Conservation (phyloP, 192 early-diverging fungal species). For the Podila verticillata region DNA sequence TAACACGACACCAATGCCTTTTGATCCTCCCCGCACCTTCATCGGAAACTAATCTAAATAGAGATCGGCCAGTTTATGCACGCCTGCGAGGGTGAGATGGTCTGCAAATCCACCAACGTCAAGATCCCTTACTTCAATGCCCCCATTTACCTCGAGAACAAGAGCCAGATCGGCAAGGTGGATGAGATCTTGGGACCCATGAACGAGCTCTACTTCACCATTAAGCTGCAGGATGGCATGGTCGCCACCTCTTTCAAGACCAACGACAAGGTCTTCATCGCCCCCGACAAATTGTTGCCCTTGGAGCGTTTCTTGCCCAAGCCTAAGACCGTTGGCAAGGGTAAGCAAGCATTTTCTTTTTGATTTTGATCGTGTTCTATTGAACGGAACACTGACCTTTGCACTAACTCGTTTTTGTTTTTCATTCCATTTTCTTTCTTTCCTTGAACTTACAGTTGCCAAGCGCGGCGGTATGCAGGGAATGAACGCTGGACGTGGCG, state of each 20-base stretch:
- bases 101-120: conserved; percentile 87
- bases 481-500: conserved; percentile 70
- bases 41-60: conserved; percentile 28
- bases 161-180: conserved; percentile 98
- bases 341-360: conserved; percentile 48
- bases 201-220: conserved; percentile 98
- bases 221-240: conserved; percentile 95
- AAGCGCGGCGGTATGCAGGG: conserved; percentile 67
- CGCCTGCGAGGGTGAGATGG: conserved; percentile 97
- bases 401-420: conserved; percentile 10
- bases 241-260: conserved; percentile 91
- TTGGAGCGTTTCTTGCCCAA: conserved; percentile 97
- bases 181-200: conserved; percentile 98
- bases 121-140: conserved; percentile 99
- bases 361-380: background rate
- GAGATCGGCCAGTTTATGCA: conserved; percentile 93
- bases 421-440: conserved; percentile 19
- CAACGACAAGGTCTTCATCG: conserved; percentile 94
- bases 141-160: conserved; percentile 97
- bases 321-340: conserved; percentile 75
- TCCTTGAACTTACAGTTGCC: conserved; percentile 16
- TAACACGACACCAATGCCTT: background rate
- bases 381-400: background rate
- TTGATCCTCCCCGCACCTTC: background rate
- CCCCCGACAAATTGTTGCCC: conserved; percentile 92